Base-by-base conservation (phyloP, 192 early-diverging fungal genomes). In the Podochytrium sp. region DNA sequence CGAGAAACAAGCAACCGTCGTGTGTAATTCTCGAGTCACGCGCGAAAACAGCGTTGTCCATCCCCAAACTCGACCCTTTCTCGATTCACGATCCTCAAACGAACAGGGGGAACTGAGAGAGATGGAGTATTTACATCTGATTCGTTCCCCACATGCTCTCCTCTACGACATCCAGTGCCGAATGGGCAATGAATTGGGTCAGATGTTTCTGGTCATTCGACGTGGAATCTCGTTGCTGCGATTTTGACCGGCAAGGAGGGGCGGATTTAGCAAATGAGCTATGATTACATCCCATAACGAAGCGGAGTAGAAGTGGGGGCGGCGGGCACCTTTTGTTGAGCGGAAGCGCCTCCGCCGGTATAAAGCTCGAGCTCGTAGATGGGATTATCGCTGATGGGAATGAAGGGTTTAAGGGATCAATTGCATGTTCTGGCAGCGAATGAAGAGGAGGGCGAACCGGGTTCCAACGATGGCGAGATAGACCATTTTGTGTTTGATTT, bases 171-270 rank as follows among this genome's bases (percentile, higher is more conserved):
- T 99, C 98, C 59, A 99, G 86, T 23, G 96, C 95, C 7, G 96
- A 91, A 76, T 99, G 98, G 12, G 95, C 90, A 51, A 98, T 93
- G 73, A 99, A 99, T 75, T 99, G 98, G 75, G 95, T 96, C 61
- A 99, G 77, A 80, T 98, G 93, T 53, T 86, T 80, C 67, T 91
- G 84, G 73, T 97, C 95, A 73, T 95, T 87, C 14, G 39, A 85
- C 90, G 88, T 83, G 87, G 81, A 25, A 51, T 47, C 30, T 52
- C 23, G 58, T 50, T 43, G 74, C 5, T 50, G 47, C 50, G 67
- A 27, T 37, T 42, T 30, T 47, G 37, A n/a, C n/a, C 43, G 5
- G 66, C 33, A 18, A n/a, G 7, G 25, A 18, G 27, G 5, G 20
- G 23, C 10, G 56, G 16, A 71, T 52, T 20, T 23, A 2, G 33